phyloP scores from a whole-genome alignment of 345 rosid genomes.

The Eucalyptus polyanthemos region DNA sequence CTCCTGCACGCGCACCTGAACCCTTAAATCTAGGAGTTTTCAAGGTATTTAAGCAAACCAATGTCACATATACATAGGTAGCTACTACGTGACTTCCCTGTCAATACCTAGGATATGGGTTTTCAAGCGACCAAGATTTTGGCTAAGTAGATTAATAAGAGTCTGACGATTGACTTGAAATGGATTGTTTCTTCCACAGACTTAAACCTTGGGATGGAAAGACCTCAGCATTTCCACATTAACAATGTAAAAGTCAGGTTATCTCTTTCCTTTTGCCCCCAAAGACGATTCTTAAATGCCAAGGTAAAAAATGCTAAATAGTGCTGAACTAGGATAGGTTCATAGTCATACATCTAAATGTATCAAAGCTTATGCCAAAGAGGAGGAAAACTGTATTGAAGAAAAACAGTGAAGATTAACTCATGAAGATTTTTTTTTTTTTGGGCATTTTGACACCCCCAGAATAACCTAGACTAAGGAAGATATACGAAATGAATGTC shows the following conservation, averaged over 20 bases:
- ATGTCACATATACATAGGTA: not conserved
- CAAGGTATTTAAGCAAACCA: not conserved
- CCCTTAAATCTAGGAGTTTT: not conserved
- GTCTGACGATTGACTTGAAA: not conserved
- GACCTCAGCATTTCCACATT: not conserved
- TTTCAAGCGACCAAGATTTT: not conserved
- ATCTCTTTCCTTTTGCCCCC: not conserved
- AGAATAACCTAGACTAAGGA: not conserved
- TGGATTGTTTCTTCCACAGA: not conserved
- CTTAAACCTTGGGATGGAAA: not conserved
- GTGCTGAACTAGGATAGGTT: not conserved
- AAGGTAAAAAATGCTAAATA: not conserved
- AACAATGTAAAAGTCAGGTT: not conserved
- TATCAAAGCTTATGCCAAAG: not conserved
- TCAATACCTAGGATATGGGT: not conserved
- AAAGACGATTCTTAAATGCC: not conserved
- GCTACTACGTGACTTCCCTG: not conserved
- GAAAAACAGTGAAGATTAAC: not conserved
- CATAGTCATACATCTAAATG: not conserved
- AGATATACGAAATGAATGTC: not conserved
- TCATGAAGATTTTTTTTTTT: not conserved
- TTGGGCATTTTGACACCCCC: not conserved
- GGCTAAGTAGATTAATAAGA: not conserved
- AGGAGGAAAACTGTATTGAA: not conserved
- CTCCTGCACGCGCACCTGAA: accelerated